Percentiles rank a stretch among this genome's conserved stretches.
phyloP scores from a whole-genome alignment of 257 asterid species.

The Solanum bulbocastanum region DNA sequence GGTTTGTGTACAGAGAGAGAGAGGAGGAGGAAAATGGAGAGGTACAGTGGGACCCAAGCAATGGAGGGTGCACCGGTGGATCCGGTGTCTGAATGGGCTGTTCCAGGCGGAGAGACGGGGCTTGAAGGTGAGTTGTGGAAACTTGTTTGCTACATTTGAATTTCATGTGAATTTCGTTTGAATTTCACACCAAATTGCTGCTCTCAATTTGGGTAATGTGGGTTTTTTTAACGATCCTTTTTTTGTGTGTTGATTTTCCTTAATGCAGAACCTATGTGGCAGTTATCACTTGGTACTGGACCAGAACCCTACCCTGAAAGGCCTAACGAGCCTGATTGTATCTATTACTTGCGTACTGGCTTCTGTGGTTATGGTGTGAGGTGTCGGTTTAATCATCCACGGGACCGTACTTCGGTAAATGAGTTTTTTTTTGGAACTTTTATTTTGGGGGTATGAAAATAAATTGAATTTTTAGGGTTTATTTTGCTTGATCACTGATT shows the following conservation, averaged over 20 bases:
- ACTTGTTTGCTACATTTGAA: constrained; percentile 18
- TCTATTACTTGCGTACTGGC: constrained; percentile 82
- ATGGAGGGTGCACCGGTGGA: constrained; percentile 47
- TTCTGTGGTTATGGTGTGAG: constrained; percentile 83
- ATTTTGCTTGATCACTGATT: constrained; percentile 27
- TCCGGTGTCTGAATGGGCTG: constrained; percentile 67
- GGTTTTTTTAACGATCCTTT: background rate
- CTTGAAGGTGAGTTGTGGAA: constrained; percentile 47
- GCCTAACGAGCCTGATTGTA: constrained; percentile 81
- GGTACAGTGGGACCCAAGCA: constrained; percentile 44
- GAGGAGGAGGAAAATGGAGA: constrained; percentile 34
- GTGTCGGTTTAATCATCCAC: constrained; percentile 97
- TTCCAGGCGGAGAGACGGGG: constrained; percentile 75
- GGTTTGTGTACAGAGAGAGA: background rate
- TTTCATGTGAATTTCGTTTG: constrained; percentile 37
- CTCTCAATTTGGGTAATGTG: constrained; percentile 6
- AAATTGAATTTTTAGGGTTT: background rate
- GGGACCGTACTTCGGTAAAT: constrained; percentile 51
- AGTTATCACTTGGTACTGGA: constrained; percentile 55
- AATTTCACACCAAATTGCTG: constrained; percentile 7
- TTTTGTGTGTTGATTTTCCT: constrained; percentile 11
- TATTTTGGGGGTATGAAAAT: background rate
- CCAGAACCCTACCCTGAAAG: constrained; percentile 78
- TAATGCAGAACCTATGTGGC: constrained; percentile 98
- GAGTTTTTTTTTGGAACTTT: background rate